Base-by-base conservation (phyloP, 768 basidiomycete genomes). In the Hericium erinaceus region DNA sequence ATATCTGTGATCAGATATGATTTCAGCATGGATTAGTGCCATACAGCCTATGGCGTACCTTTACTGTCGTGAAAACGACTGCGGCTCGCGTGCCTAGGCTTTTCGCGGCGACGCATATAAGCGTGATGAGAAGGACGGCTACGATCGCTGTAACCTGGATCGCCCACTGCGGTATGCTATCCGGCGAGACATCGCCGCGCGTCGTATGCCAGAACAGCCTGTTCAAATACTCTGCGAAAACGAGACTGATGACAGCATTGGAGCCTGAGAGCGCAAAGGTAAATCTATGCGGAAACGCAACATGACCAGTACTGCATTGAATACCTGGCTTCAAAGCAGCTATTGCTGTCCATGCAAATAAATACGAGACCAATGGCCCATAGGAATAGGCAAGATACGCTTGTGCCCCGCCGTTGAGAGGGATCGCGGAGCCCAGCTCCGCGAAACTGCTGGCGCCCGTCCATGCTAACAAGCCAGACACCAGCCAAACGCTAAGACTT, bases 281-380 rank as follows among this genome's bases (percentile, higher is more conserved):
- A 63, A 48, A 44, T 33, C 4, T 33, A 33, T 10, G 33, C 33
- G 33, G 33, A 33, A 33, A 61, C 58, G 28, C 46, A 6, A 16
- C 15, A 12, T 22, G 39, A 44, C 39, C 44, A 46, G 41, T 37
- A 37, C 52, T 28, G 54, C 6, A 46, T 50, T 58, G 28, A 20
- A 7, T 33, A 87, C 87, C 87, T 66, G 94, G 93, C 66, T 86
- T 93, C 16, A 95, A 73, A 15, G 89, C 88, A 41, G 89, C 86
- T 56, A 95, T 95, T 4, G 92, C 87, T 13, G 92, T 94, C 92
- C 94, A 99, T 15, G 93, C 86, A 72, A 92, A 99, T 10, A 97
- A 78, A 69, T 92, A 99, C 8, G 94, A 92, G 40, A 87, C 74
- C 16, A 92, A 77, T 24, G 91, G 90, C 1, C 89, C 91, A 66